Conservation (phyloP, 2,329 filamentous ascomycete genomes). For the Colletotrichum eremochloae region DNA sequence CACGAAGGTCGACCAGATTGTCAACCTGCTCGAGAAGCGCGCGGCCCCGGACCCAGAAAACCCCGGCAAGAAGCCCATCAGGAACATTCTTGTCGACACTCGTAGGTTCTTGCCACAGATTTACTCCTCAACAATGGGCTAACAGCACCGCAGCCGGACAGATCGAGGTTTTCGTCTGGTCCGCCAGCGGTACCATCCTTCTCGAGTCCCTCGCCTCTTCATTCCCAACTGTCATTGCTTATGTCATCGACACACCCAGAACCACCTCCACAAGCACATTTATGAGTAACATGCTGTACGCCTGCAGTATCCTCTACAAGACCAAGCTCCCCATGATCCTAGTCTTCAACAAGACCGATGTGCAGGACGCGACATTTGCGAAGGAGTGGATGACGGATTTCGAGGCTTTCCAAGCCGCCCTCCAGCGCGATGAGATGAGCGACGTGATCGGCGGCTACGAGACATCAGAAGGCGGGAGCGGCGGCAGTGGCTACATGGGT, state of each 20-base stretch:
- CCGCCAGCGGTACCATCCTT: conserved; percentile 92
- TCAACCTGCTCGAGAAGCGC: conserved; percentile 90
- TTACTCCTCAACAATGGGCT: background rate
- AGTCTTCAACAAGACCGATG: conserved; percentile 99
- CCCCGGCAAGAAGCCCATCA: conserved; percentile 73
- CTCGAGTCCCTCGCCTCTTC: conserved; percentile 92
- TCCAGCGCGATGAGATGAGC: conserved; percentile 82
- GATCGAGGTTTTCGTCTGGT: conserved; percentile 99
- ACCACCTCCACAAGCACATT: conserved; percentile 95
- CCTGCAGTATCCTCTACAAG: conserved; percentile 98
- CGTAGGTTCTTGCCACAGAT: conserved; percentile 55
- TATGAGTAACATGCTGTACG: conserved; percentile 99
- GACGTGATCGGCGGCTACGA: conserved; percentile 83
- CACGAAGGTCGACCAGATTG: conserved; percentile 97
- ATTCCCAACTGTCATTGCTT: conserved; percentile 97
- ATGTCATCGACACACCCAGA: conserved; percentile 96
- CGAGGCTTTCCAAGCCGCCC: conserved; percentile 90
- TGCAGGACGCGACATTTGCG: conserved; percentile 89
- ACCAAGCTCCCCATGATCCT: conserved; percentile 98
- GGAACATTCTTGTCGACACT: conserved; percentile 93
- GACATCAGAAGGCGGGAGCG: conserved; percentile 67
- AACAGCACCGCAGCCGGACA: conserved; percentile 73
- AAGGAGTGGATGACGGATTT: conserved; percentile 99
- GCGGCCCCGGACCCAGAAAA: conserved; percentile 73
- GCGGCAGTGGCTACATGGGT: conserved; percentile 95